Base-by-base conservation (phyloP, 202 grass and related monocot species). In the Hordeum pubiflorum region DNA sequence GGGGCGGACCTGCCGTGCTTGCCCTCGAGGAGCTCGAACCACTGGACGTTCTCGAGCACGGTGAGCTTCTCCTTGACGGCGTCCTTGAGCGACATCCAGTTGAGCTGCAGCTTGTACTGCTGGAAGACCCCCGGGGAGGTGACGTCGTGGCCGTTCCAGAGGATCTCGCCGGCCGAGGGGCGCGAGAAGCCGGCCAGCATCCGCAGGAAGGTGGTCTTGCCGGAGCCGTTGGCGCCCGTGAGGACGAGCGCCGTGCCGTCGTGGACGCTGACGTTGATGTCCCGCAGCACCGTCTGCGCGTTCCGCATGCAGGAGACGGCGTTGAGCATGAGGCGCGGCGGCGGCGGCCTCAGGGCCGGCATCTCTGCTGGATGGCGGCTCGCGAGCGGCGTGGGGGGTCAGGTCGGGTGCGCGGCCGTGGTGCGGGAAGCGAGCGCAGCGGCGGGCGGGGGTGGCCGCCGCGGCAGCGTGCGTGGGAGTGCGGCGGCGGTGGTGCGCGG, bases 21-120 rank as follows among this genome's bases (percentile, higher is more conserved):
- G 1, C 92, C 92, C 82, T 96, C 96, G 60, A 99, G 80, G 46
- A 99, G 82, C 78, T 99, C 96, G 87, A 99, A 99, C 96, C 96
- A 99, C 79, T 96, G 89, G 10, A 99, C 92, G 72, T 99, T 99
- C 70, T 96, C 96, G 23, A 99, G 82, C 32, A 99, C 92, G 38
- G 92, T 91, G 77, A 89, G 86, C 75, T 93, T 99, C 18, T 96
- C 89, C 39, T 93, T 89, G 77, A 99, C 87, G 13, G 90, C 96
- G 75, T 99, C 90, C 82, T 83, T 91, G 71, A 99, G 76, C 31
- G 96, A 93, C 83, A 93, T 81, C 96, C 96, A 93, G 73, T 99
- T 99, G 69, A 96, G 87, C 74, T 96, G 92, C 77, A 99, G 79
- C 83, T 99, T 99, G 79, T 93, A 99, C 80, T 91, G 92, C 86